Base-by-base conservation (phyloP, 495 filamentous ascomycete species). In the Daldinia concentrica region DNA sequence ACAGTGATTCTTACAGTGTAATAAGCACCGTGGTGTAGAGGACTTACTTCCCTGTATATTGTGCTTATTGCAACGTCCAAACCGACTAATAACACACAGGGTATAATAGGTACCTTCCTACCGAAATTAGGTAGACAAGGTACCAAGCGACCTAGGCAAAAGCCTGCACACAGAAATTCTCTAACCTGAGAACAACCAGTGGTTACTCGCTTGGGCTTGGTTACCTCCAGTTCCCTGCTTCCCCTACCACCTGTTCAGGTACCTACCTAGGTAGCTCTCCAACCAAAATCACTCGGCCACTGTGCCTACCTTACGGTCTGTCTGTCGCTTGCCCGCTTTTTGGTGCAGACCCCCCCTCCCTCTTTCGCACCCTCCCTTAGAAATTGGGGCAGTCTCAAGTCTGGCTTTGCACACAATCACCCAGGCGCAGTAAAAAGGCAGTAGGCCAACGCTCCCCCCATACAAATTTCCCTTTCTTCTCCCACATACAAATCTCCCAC, bases 351-450 rank as follows among this genome's bases (percentile, higher is more conserved):
- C 71, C 56, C 65, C 66, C 66, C 66, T 59, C 71, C 58, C 66
- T 66, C 65, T 69, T 64, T 61, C n/a, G 67, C 71, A 76, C 76
- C 76, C 76, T 78, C 74, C 76, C 76, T 78, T 75, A 75, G 73
- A 76, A 74, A 74, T 78, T 81, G 71, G 73, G 73, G 70, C 57
- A 73, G 70, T 64, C 67, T 60, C 69, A 65, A 71, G 69, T 76
- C 75, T 77, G 68, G 70, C 60, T 76, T 69, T 79, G 77, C 80
- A 76, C 81, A 82, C 83, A 86, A 85, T 83, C 82, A 84, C 83
- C 79, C 80, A 81, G 81, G 79, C 83, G 84, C 86, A 87, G 85
- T 88, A 87, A 88, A 89, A 87, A 86, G 82, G 82, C 81, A 73
- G 73, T 77, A 79, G 77, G 69, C 76, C 75, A 80, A 76, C 77